Conservation (phyloP, 768 basidiomycete genomes). For the Collybiopsis luxurians region DNA sequence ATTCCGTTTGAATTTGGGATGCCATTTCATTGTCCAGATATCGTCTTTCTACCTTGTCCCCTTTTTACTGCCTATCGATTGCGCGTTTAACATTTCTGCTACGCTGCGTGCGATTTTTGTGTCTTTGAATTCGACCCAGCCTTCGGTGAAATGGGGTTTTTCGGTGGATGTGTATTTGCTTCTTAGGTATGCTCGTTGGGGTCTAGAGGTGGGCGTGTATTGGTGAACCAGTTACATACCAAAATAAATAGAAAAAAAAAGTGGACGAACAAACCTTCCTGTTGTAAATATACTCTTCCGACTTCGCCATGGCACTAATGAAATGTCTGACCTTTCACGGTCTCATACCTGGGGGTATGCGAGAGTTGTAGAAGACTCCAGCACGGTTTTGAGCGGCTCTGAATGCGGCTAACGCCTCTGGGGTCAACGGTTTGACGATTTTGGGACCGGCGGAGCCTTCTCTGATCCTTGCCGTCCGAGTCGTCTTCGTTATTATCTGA, state of each 20-base stretch:
- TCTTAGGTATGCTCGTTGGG: slow-evolving; percentile 80
- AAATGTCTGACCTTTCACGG: slow-evolving; percentile 94
- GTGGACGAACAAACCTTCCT: slow-evolving; percentile 62
- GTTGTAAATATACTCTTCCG: slow-evolving; percentile 89
- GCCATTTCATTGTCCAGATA: slow-evolving; percentile 99
- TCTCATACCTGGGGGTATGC: slow-evolving; percentile 97
- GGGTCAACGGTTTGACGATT: slow-evolving; percentile 69
- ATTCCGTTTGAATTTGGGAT: slow-evolving; percentile 97
- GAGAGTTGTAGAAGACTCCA: slow-evolving; percentile 91
- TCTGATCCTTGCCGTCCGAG: slow-evolving; percentile 28
- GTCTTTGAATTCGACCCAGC: slow-evolving; percentile 98
- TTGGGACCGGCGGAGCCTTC: slow-evolving; percentile 62
- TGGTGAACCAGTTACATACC: background rate
- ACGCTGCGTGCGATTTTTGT: slow-evolving; percentile 88
- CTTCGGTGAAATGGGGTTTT: slow-evolving; percentile 88
- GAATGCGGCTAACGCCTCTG: slow-evolving; percentile 73
- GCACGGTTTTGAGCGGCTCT: slow-evolving; percentile 70
- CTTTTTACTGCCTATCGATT: slow-evolving; percentile 93
- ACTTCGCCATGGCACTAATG: slow-evolving; percentile 86
- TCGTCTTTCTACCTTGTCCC: slow-evolving; percentile 91
- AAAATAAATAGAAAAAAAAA: background rate
- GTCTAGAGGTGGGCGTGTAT: slow-evolving; percentile 40
- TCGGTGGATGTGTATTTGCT: slow-evolving; percentile 80
- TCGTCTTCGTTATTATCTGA: slow-evolving; percentile 12
- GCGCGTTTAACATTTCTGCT: slow-evolving; percentile 94